Conservation (phyloP, 139 green algal genomes). For the Micractinium sp. region DNA sequence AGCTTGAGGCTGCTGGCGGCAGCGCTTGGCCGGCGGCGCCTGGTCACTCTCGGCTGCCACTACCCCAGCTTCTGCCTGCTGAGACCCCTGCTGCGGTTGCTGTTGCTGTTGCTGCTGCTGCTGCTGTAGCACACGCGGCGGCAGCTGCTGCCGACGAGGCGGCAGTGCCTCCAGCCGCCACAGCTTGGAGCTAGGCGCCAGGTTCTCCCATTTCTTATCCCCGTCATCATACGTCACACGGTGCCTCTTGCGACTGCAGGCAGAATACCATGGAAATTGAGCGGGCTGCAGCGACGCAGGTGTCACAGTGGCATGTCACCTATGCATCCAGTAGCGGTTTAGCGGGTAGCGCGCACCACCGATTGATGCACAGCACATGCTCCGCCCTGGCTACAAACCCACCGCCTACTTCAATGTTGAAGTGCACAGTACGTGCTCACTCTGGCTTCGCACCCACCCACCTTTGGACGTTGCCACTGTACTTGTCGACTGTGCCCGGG, state of each 20-base stretch:
- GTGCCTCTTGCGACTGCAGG: background rate
- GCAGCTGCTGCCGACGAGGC: background rate
- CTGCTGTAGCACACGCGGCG: background rate
- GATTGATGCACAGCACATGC: too few species aligned
- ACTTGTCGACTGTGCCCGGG: background rate
- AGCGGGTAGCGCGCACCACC: too few species aligned
- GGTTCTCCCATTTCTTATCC: background rate
- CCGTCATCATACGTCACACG: background rate
- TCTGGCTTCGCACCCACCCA: background rate
- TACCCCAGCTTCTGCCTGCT: background rate
- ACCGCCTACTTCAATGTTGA: too few species aligned
- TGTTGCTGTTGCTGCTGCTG: background rate
- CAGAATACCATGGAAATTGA: background rate
- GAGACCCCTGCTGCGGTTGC: background rate
- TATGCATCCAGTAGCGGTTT: too few species aligned
- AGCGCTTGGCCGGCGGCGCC: background rate
- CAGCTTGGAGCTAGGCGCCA: background rate
- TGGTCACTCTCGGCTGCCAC: background rate
- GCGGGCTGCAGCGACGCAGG: too few species aligned
- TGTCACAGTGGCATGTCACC: too few species aligned
- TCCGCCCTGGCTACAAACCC: too few species aligned
- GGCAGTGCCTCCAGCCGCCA: background rate
- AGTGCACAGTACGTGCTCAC: too few species aligned
- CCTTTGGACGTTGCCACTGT: background rate
- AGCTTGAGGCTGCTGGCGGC: too few species aligned